Conservation (phyloP, 306 rosid species). For the Prinsepia uniflora region DNA sequence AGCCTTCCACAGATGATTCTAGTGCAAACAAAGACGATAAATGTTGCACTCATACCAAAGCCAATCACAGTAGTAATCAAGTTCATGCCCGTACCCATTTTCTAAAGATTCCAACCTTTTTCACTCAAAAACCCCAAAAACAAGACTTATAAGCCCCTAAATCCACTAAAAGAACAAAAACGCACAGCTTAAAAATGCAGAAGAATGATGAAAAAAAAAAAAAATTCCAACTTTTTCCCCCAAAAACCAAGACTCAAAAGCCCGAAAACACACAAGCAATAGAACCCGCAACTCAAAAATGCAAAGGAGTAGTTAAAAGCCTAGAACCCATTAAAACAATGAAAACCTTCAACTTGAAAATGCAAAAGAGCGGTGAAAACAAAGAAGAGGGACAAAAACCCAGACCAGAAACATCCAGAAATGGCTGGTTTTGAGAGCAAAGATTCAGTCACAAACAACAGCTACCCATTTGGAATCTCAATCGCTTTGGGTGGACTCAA, state of each 20-base stretch:
- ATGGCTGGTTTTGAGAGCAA: constrained; percentile 23
- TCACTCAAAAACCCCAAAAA: constrained; percentile 15
- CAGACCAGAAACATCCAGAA: constrained; percentile 30
- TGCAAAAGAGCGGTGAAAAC: constrained; percentile 14
- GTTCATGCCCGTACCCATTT: constrained; percentile 52
- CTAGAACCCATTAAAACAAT: constrained; percentile 9
- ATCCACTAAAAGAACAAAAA: constrained; percentile 10
- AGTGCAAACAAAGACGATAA: constrained; percentile 90
- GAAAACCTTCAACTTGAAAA: constrained; percentile 27
- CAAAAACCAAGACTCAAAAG: constrained; percentile 10
- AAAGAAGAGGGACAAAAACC: constrained; percentile 17
- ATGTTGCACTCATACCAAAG: constrained; percentile 91
- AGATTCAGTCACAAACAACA: constrained; percentile 8
- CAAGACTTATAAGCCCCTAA: constrained; percentile 9
- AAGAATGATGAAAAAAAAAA: constrained; percentile 15
- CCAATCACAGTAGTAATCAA: constrained; percentile 75
- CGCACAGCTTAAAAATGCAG: constrained; percentile 25
- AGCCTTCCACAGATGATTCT: constrained; percentile 89
- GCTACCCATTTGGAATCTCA: constrained; percentile 38
- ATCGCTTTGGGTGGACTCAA: constrained; percentile 53
- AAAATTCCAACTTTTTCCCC: constrained; percentile 9
- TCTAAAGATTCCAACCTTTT: constrained; percentile 19
- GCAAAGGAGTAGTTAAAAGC: constrained; percentile 14
- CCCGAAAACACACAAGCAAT: constrained; percentile 6
- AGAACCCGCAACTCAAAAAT: constrained; percentile 24